Conservation (phyloP, 495 filamentous ascomycete species). For the Aspergillus ostianus region DNA sequence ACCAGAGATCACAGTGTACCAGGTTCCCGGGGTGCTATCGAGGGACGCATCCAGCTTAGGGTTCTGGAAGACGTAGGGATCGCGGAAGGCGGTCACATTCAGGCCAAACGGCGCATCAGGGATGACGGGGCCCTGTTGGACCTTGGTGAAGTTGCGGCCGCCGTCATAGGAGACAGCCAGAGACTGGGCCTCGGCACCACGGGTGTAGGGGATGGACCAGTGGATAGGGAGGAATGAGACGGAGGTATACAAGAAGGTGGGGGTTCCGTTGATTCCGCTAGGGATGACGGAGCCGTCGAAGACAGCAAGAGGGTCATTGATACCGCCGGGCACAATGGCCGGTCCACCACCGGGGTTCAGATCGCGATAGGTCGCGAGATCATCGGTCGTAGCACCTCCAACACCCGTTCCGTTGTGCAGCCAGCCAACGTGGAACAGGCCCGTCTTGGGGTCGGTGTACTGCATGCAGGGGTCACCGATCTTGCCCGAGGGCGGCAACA, state of each 20-base stretch:
- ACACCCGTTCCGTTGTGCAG: slow-evolving; percentile 21
- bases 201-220: slow-evolving; percentile 26
- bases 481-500: slow-evolving; percentile 19
- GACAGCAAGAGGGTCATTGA: slow-evolving; percentile 22
- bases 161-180: slow-evolving; percentile 20
- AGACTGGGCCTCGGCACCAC: slow-evolving; percentile 22
- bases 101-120: slow-evolving; percentile 15
- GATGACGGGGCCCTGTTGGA: slow-evolving; percentile 18
- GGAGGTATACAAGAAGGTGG: slow-evolving; percentile 24
- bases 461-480: slow-evolving; percentile 24
- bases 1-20: slow-evolving; percentile 23
- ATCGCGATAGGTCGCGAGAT: slow-evolving; percentile 19
- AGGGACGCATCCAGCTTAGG: slow-evolving; percentile 10
- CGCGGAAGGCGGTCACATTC: slow-evolving; percentile 23
- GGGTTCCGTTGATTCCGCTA: slow-evolving; percentile 18
- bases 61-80: slow-evolving; percentile 25
- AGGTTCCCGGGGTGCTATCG: slow-evolving; percentile 11
- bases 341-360: slow-evolving; percentile 14
- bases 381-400: slow-evolving; percentile 16
- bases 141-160: slow-evolving; percentile 23
- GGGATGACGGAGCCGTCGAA: slow-evolving; percentile 26
- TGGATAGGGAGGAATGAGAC: slow-evolving; percentile 25
- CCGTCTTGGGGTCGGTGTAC: slow-evolving; percentile 23
- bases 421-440: slow-evolving; percentile 24
- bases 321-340: slow-evolving; percentile 18